Evolutionary conservation across 1,284 basidiomycete genomes (phyloP), one percentile per base, ranked within the genome.

Genomic region (Boletus sp.): DNA sequence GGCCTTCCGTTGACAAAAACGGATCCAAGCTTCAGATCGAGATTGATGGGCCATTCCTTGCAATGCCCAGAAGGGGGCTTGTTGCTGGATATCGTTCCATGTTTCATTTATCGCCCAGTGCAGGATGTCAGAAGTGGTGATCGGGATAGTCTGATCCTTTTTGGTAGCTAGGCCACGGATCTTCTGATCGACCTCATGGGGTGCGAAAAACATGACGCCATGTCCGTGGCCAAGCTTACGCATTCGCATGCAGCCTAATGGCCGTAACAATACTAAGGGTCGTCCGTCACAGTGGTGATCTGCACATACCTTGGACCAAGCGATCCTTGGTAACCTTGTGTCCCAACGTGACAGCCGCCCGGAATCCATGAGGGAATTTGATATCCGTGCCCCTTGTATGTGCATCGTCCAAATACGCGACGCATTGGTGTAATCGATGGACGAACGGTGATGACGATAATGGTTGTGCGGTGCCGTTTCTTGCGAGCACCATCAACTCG

Each of bases 201-300:
- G 79, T 21, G 79, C 81, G 48, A 80, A 76, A 66, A 84, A 83
- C 62, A 79, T 69, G 16, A 84, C 72, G 1, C 78, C 78, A 52
- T 83, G 82, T 0, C 79, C 80, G 28, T 71, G 63, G 16, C 82
- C 82, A 1, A 83, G 72, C 57, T 79, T 75, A 5, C 82, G 75
- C 81, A 83, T 78, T 33, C 80, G 73, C 79, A 80, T 80, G 56
- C 79, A 81, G 1, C 78, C 79, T 80, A 44, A 31, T 27, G 23
- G 27, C 14, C 3, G 17, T 25, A 3, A 37, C 7, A 38, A 47
- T 10, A 28, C 21, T 58, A 14, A 58, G 31, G 6, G 2, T 31
- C 4, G 7, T n/a, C 4, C 3, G 13, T 16, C 6, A 21, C 9
- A 23, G 21, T 2, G 3, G 16, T 25, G 6, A 13, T 37, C 23